Evolutionary conservation across 345 rosid genomes (phyloP).

Genomic region (Salix arbutifolia): DNA sequence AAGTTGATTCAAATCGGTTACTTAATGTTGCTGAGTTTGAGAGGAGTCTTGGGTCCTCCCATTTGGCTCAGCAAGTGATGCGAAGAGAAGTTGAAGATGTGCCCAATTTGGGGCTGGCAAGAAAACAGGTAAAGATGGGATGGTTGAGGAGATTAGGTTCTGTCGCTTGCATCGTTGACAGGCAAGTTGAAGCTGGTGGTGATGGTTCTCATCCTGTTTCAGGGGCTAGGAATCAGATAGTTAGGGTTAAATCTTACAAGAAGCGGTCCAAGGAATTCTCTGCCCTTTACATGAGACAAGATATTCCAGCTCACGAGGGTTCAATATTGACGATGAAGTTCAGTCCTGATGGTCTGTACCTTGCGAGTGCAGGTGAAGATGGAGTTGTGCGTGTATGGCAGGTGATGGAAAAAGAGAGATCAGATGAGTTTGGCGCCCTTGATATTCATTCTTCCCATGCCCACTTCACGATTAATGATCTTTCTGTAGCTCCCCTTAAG

Average conservation of each 20-base stretch:
- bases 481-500: constrained; percentile 28
- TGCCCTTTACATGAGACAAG: constrained; percentile 19
- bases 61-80: constrained; percentile 10
- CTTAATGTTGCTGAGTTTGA: constrained; percentile 12
- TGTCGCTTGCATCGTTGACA: constrained; percentile 13
- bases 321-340: constrained; percentile 30
- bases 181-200: not conserved
- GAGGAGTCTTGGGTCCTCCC: constrained; percentile 16
- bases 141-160: constrained; percentile 21
- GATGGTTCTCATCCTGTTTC: not conserved
- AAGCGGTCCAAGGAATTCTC: constrained; percentile 22
- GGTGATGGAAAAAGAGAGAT: constrained; percentile 15
- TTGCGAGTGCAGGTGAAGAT: constrained; percentile 33
- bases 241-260: constrained; percentile 38
- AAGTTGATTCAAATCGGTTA: constrained; percentile 8
- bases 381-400: constrained; percentile 27
- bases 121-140: constrained; percentile 12
- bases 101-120: not conserved
- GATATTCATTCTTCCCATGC: constrained; percentile 31
- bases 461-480: constrained; percentile 33
- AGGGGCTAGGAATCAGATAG: constrained; percentile 8
- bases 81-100: constrained; percentile 3
- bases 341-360: constrained; percentile 26
- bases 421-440: constrained; percentile 8
- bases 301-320: constrained; percentile 26